Evolutionary conservation across 1,139 yeast species (phyloP).

Genomic region (Ashbya aceris): DNA sequence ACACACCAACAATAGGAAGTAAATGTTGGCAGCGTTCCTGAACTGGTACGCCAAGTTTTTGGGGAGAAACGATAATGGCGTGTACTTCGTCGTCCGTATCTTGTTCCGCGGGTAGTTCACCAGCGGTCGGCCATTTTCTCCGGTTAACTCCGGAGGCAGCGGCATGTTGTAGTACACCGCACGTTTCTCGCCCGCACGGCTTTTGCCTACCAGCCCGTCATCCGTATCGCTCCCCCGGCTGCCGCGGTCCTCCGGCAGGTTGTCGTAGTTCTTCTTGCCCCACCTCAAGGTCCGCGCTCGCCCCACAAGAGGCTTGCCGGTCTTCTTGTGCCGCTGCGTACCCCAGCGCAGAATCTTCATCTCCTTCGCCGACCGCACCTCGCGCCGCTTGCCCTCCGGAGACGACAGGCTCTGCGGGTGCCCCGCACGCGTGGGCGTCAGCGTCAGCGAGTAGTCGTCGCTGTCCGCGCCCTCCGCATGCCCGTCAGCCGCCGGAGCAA

Average conservation of each 20-base stretch:
- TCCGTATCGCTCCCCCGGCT: too few relatives aligned
- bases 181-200: slow-evolving; percentile 28
- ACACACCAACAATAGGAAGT: slow-evolving; percentile 72
- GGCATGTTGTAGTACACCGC: slow-evolving; percentile 58
- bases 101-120: slow-evolving; percentile 69
- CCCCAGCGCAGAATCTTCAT: slow-evolving; percentile 71
- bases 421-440: not conserved
- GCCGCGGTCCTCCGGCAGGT: slow-evolving; percentile 2
- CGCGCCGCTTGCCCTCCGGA: not conserved
- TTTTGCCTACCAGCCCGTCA: not conserved
- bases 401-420: not conserved
- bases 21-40: slow-evolving; percentile 80
- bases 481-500: not conserved
- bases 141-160: slow-evolving; percentile 54
- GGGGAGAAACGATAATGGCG: slow-evolving; percentile 82
- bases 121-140: slow-evolving; percentile 55
- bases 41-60: slow-evolving; percentile 75
- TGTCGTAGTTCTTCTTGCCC: slow-evolving; percentile 29
- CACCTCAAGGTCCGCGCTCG: slow-evolving; percentile 34
- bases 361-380: not conserved
- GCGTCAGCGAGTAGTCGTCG: too few relatives aligned
- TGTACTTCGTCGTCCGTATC: slow-evolving; percentile 91
- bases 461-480: not conserved
- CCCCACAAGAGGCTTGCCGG: slow-evolving; percentile 49
- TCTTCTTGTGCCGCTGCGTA: slow-evolving; percentile 62